A percentile compares a stretch with the other conserved stretches of the same genome.
Conservation (phyloP, 768 basidiomycete genomes). For the Leccinum barrowsii region DNA sequence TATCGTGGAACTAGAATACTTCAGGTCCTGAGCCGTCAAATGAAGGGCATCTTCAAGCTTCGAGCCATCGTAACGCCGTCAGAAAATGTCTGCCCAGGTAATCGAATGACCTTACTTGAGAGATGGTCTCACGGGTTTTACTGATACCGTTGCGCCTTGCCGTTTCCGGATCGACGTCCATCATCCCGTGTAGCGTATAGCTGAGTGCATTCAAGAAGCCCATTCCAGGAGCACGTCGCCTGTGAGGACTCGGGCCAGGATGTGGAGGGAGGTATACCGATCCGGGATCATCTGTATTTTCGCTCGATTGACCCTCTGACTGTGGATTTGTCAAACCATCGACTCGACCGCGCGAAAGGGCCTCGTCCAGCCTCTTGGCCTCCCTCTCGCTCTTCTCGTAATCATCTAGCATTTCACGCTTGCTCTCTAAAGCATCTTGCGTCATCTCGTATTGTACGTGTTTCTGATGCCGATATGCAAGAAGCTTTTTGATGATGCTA, state of each 20-base stretch:
- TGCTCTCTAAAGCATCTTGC: constrained; percentile 81
- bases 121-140: constrained; percentile 91
- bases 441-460: constrained; percentile 98
- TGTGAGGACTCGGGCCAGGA: constrained; percentile 71
- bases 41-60: constrained; percentile 96
- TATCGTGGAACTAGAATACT: constrained; percentile 94
- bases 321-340: constrained; percentile 24
- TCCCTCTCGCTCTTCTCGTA: constrained; percentile 92
- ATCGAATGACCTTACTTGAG: constrained; percentile 59
- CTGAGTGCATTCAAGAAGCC: constrained; percentile 88
- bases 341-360: constrained; percentile 60
- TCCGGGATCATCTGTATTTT: constrained; percentile 38
- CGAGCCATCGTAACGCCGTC: constrained; percentile 15
- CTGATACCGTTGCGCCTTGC: constrained; percentile 90
- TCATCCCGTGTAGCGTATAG: constrained; percentile 95
- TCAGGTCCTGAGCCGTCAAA: constrained; percentile 87
- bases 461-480: constrained; percentile 95
- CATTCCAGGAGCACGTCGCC: constrained; percentile 68
- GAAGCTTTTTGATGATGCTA: constrained; percentile 87
- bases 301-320: constrained; percentile 33
- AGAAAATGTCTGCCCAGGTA: constrained; percentile 12
- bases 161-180: constrained; percentile 97
- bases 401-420: constrained; percentile 81
- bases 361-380: constrained; percentile 84
- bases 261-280: constrained; percentile 67